Base-by-base conservation (phyloP, 2,329 filamentous ascomycete species). In the Colletotrichum cuscutae region DNA sequence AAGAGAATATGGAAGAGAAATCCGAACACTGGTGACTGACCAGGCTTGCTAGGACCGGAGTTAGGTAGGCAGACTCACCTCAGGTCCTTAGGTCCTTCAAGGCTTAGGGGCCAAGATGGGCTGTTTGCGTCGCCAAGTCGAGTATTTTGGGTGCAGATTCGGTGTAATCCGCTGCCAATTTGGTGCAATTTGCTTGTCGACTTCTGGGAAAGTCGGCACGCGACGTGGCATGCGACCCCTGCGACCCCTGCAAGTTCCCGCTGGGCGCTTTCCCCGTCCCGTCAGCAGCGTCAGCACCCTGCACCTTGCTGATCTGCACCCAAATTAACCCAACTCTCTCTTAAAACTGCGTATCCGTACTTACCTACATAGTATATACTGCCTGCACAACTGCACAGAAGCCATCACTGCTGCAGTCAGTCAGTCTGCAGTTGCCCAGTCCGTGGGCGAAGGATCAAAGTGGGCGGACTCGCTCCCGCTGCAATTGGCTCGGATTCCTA, bases 201-300 rank as follows among this genome's bases (percentile, higher is more conserved):
- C 54, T 49, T 49, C 42, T 72, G 66, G 70, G 60, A 72, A 70
- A 70, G 59, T 52, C 70, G 66, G 70, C 70, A 72, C 70, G 70
- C 66, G 66, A 72, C 65, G 54, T 72, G 70, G 70, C 70, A 70
- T 54, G 60, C 65, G 54, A 69, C 35, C 70, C 70, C 66, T 70
- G 70, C 49, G 19, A 37, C 22, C 70, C 70, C 70, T 70, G 70
- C 49, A 28, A 37, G 15, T 15, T 70, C 46, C 66, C 54, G 65
- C 69, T 64, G 69, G 65, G 69, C 69, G 24, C 26, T 35, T 53
- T 13, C 13, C 37, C 12, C 30, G 12, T 6, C n/a, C 68, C 56
- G 56, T 56, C 63, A 70, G 68, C 68, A 32, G 54, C 68, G 56
- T 71, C 56, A 9, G 24, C 5, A 42, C 30, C 26, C 26, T 61